Evolutionary conservation across 148 eudicot species (phyloP), one percentile per base, ranked within the genome.

Genomic region (Limonium bicolor): DNA sequence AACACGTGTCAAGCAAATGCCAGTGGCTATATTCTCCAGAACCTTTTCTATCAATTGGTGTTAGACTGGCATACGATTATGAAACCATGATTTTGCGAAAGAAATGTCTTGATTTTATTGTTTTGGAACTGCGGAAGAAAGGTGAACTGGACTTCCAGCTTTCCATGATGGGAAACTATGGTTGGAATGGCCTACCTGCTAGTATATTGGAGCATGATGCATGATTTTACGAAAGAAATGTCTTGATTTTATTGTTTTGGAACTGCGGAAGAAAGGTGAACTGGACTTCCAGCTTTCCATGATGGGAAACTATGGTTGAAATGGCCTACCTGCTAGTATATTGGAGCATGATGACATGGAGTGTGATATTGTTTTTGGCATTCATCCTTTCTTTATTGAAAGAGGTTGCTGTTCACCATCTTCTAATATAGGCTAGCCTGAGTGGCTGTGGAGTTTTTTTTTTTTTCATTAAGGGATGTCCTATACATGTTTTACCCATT

Each of bases 341-440:
- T n/a, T n/a, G n/a, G n/a, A n/a, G n/a, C n/a, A n/a, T n/a, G n/a
- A n/a, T n/a, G 68, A 51, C 22, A 77, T 68, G 84, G 73, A 64
- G 26, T 60, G 70, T 45, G 86, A 74, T 63, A 59, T 56, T 52
- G 46, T 58, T 29, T 90, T 84, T 65, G 99, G 95, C n/a, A 58
- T 90, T 50, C 69, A 72, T 60, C 99, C 99, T 30, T 90, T 90
- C 67, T 84, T 72, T 51, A 84, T 90, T 44, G 59, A 69, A 51
- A 75, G 63, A 67, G 95, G 94, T 79, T 65, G 42, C 20, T 21
- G 40, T 36, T 42, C 15, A n/a, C n/a, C n/a, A n/a, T n/a, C n/a
- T n/a, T n/a, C n/a, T n/a, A n/a, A n/a, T n/a, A n/a, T n/a, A n/a
- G n/a, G n/a, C n/a, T n/a, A n/a, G n/a, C n/a, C n/a, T n/a, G n/a